Evolutionary conservation across 1,139 yeast genomes (phyloP).

Genomic region (Diutina catenulata): DNA sequence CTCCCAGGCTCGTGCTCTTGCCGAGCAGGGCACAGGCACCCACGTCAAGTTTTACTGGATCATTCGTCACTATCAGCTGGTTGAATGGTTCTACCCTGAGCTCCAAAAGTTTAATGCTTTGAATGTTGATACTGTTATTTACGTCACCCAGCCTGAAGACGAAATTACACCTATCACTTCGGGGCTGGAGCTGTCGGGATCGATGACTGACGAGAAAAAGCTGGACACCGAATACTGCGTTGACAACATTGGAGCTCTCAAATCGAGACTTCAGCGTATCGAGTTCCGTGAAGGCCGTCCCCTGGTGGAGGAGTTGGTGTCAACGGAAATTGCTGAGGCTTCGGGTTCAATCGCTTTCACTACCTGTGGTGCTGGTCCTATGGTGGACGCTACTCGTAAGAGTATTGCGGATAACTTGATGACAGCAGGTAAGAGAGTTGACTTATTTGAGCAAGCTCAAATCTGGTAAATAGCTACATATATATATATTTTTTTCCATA

Average conservation of each 20-base stretch:
- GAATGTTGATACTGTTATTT: conserved; percentile 24
- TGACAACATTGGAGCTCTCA: neutral
- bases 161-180: neutral
- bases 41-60: conserved; percentile 39
- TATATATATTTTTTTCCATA: too few relatives aligned
- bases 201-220: conserved; percentile 6
- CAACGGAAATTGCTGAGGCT: conserved; percentile 7
- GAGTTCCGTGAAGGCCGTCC: conserved; percentile 9
- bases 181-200: neutral
- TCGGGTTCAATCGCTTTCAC: conserved; percentile 9
- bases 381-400: conserved; percentile 10
- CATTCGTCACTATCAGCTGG: conserved; percentile 29
- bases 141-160: conserved; percentile 30
- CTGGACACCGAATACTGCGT: neutral
- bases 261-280: conserved; percentile 7
- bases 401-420: conserved; percentile 8
- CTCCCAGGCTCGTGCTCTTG: conserved; percentile 8
- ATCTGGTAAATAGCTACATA: conserved; percentile 10
- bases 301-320: conserved; percentile 7
- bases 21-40: conserved; percentile 4
- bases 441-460: conserved; percentile 10
- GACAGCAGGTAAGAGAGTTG: conserved; percentile 9
- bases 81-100: conserved; percentile 42
- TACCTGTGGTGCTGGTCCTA: conserved; percentile 9
- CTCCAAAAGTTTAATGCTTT: conserved; percentile 22